These are phyloP conservation scores for Cyberlindnera lachancei DNA, from an alignment of 805 yeast genomes.

Conservation along the genomic window DNA sequence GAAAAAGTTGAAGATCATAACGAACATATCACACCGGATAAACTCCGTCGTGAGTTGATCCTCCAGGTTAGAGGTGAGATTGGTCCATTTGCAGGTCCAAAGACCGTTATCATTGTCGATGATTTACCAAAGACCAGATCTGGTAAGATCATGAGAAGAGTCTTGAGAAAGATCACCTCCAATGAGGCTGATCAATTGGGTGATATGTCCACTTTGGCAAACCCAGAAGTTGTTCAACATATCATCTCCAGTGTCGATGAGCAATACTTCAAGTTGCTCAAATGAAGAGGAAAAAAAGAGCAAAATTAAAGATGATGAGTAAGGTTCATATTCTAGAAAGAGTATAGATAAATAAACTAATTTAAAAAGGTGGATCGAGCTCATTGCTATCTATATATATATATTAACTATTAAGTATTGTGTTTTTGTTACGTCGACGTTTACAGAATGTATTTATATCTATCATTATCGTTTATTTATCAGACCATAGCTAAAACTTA, in stretches of 20 bases:
- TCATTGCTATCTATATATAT: too few relatives aligned
- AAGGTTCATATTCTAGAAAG: too few relatives aligned
- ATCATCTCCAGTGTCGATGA: conserved; percentile 56
- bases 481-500: too few relatives aligned
- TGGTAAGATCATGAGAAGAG: conserved; percentile 98
- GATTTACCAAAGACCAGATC: conserved; percentile 98
- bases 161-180: conserved; percentile 84
- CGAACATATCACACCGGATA: conserved; percentile 26
- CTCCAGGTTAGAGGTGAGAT: conserved; percentile 87
- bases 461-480: too few relatives aligned
- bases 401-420: too few relatives aligned
- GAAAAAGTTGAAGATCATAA: conserved; percentile 22
- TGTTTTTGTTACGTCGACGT: too few relatives aligned
- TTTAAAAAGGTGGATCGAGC: too few relatives aligned
- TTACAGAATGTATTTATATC: too few relatives aligned
- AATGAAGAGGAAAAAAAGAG: too few relatives aligned
- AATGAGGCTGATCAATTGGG: conserved; percentile 93
- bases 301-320: conserved; percentile 2
- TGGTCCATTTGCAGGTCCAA: conserved; percentile 92
- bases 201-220: conserved; percentile 81
- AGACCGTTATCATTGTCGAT: conserved; percentile 69
- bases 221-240: conserved; percentile 76
- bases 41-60: conserved; percentile 63
- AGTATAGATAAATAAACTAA: too few relatives aligned
- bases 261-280: conserved; percentile 13